Conservation (phyloP, 1,139 yeast species). For the Geotrichum candidum region DNA sequence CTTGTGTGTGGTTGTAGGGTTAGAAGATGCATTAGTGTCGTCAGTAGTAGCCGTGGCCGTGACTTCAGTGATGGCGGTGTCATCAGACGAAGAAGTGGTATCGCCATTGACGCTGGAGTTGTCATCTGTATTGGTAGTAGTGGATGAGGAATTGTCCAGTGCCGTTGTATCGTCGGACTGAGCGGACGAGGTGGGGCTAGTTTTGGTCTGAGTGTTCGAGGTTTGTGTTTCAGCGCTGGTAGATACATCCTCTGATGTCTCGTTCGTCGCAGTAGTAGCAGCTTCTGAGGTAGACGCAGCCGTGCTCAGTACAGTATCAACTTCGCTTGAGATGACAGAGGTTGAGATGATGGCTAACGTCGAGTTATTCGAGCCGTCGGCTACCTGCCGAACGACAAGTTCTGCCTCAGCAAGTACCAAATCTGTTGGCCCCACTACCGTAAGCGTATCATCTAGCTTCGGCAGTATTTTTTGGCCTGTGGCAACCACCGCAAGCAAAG, state of each 20-base stretch:
- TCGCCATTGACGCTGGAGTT: background rate
- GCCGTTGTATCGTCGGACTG: background rate
- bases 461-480: background rate
- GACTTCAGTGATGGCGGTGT: slow-evolving; percentile 10
- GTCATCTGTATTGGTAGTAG: background rate
- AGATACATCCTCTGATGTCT: background rate
- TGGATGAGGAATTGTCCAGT: background rate
- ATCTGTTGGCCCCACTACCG: background rate
- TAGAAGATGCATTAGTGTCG: background rate
- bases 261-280: background rate
- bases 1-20: slow-evolving; percentile 2
- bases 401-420: background rate
- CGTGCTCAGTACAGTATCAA: background rate
- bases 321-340: background rate
- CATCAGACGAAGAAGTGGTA: slow-evolving; percentile 8
- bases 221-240: background rate
- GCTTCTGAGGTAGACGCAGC: background rate
- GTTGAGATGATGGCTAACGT: background rate
- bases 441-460: background rate
- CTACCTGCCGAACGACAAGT: slow-evolving; percentile 2
- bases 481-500: background rate
- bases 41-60: slow-evolving; percentile 6
- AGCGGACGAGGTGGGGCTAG: background rate
- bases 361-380: background rate
- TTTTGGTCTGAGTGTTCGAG: background rate